Base-by-base conservation (phyloP, 2,329 filamentous ascomycete genomes). In the Bipolaris oryzae region DNA sequence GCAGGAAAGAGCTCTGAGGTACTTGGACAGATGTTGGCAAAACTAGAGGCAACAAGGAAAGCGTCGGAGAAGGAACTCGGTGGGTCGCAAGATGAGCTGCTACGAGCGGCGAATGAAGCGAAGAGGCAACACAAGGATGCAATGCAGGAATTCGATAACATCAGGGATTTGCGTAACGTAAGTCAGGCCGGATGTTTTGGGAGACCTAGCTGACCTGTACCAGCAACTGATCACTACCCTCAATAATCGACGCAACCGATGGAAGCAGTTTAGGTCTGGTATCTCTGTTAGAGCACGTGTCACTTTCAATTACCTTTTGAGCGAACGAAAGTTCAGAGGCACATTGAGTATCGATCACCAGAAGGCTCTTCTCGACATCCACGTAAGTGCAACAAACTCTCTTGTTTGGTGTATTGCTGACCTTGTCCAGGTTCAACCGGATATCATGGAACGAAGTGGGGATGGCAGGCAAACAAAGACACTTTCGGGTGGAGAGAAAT, bases 401-500 rank as follows among this genome's bases (percentile, higher is more conserved):
- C 18, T 38, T 6, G 39, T 20, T 21, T 37, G 31, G 34, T 34
- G 35, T 13, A 37, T 38, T 33, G 31, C 41, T 67, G 37, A 67
- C 42, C 28, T 16, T 13, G 9, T 28, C 4, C 21, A 58, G 79
- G 83, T 88, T 52, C 85, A 89, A 73, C 87, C 87, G 3, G 87
- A 89, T 64, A 85, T 84, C 45, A 95, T 89, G 20, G 88, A 84
- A 64, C 86, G 84, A 65, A 87, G 84, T 58, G 85, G 85, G 20
- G 82, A 85, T 3, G 92, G 92, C 2, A 86, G 94, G 47, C 90
- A 90, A 69, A 94, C 95, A 21, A 96, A 92, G 78, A 98, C 94
- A 0, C 81, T 99, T 1, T 97, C 93, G 7, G 95, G 95, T 50
- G 95, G 95, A 28, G 95, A 99, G 75, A 99, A 99, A 76, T 98